Evolutionary conservation across 768 basidiomycete genomes (phyloP).

Genomic region (Xanthoconium stramineum): DNA sequence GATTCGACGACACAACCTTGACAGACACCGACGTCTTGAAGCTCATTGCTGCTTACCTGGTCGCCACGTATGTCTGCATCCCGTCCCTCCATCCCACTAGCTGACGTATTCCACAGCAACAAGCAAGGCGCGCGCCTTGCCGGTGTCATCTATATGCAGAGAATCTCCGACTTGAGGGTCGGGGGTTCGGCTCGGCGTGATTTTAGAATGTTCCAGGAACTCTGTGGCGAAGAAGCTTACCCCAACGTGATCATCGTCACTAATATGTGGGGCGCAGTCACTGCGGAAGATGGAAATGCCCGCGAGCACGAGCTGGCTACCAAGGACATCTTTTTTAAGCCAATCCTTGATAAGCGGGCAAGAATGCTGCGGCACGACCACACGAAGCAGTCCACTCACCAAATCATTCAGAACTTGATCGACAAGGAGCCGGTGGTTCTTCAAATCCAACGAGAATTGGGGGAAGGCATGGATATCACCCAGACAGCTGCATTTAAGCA

Average conservation of each 20-base stretch:
- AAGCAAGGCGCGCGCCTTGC: slow-evolving; percentile 38
- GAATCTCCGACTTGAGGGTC: slow-evolving; percentile 49
- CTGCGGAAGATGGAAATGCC: slow-evolving; percentile 32
- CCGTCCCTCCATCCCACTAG: background rate
- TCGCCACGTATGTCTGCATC: slow-evolving; percentile 26
- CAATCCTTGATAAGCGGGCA: slow-evolving; percentile 45
- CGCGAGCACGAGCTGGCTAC: slow-evolving; percentile 45
- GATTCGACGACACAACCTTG: slow-evolving; percentile 53
- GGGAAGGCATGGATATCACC: slow-evolving; percentile 44
- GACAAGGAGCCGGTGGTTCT: slow-evolving; percentile 41
- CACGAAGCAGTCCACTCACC: slow-evolving; percentile 41
- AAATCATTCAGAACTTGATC: slow-evolving; percentile 43
- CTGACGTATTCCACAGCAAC: slow-evolving; percentile 27
- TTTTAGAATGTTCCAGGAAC: slow-evolving; percentile 48
- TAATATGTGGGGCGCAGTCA: slow-evolving; percentile 49
- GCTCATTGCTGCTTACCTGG: slow-evolving; percentile 44
- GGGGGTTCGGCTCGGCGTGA: slow-evolving; percentile 47
- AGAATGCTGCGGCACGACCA: slow-evolving; percentile 41
- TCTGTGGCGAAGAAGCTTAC: slow-evolving; percentile 52
- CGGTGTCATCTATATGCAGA: slow-evolving; percentile 53
- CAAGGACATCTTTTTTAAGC: slow-evolving; percentile 47
- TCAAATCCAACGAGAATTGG: slow-evolving; percentile 54
- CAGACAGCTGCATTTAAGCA: slow-evolving; percentile 54
- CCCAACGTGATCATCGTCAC: slow-evolving; percentile 50
- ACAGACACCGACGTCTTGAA: slow-evolving; percentile 50